Base-by-base conservation (phyloP, 2,329 filamentous ascomycete species). In the Gnomoniopsis smithogilvyi region DNA sequence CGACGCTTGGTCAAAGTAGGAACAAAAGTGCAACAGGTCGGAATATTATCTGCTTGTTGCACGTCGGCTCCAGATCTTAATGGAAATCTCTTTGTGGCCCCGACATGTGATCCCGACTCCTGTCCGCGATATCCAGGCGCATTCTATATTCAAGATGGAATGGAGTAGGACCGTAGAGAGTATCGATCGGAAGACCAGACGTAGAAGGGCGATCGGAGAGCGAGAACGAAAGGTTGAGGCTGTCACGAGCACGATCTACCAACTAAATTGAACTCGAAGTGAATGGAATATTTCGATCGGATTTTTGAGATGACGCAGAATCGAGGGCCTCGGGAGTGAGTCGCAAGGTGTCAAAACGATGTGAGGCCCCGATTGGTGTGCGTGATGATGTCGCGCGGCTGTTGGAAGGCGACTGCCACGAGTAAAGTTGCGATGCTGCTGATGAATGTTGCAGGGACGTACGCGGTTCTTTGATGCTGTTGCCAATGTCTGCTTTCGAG, bases 31-130 rank as follows among this genome's bases (percentile, higher is more conserved):
- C 51, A 41, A 46, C 51, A 53, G 59, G 51, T 52, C 33, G 26
- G 30, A 33, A 26, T 41, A 47, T 51, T 50, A 51, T 46, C 15
- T 45, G n/a, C 24, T 30, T 36, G 22, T 49, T 54, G 51, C 55
- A 33, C 41, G 45, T 22, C 43, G 36, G 19, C 50, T 49, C n/a
- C 12, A 36, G n/a, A n/a, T 33, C 43, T 46, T 45, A 57, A 51
- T 51, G 60, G 22, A 60, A 38, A 34, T 52, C 48, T 46, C 58
- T 51, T 36, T 58, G 54, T 30, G 50, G 59, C 46, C 55, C 59
- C 56, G 56, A 55, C 59, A 63, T 63, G 46, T 61, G 59, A 63
- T 63, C 59, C 49, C 56, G 49, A 51, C 59, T 52, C 45, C 53
- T 58, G 51, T 38, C 46, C 17, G 52, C 24, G 15, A 56, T 24